These are phyloP conservation scores for Typha latifolia DNA, from an alignment of 176 grass and related monocot species.

Conservation along the genomic window DNA sequence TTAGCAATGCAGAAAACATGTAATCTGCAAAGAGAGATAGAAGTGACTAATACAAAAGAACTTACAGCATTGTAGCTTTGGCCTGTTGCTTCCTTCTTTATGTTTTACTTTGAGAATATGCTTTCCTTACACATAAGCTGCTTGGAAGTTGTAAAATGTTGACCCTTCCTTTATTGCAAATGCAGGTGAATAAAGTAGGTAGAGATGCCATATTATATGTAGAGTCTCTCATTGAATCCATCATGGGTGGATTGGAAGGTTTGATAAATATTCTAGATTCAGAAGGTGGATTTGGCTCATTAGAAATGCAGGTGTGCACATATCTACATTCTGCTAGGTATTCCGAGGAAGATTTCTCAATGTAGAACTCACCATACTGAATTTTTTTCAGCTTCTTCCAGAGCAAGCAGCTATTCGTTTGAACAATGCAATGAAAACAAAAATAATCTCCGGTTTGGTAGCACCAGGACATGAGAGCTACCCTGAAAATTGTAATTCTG, in stretches of 20 bases:
- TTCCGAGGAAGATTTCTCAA: not conserved
- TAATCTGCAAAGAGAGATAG: too few relatives aligned
- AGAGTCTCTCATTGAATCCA: conserved; percentile 94
- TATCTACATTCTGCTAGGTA: conserved; percentile 5
- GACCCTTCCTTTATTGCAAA: not conserved
- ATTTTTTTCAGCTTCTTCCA: conserved; percentile 64
- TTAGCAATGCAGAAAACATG: too few relatives aligned
- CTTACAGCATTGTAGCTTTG: too few relatives aligned
- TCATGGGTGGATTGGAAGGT: conserved; percentile 99
- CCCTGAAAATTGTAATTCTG: conserved; percentile 84
- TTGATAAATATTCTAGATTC: conserved; percentile 98
- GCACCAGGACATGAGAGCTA: conserved; percentile 84
- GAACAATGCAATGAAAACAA: conserved; percentile 63
- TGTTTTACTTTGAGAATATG: not conserved
- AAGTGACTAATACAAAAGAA: too few relatives aligned
- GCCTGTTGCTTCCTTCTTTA: too few relatives aligned
- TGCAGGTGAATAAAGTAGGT: conserved; percentile 82
- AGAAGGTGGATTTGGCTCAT: conserved; percentile 94
- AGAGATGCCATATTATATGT: conserved; percentile 94
- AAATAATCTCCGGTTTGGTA: conserved; percentile 62
- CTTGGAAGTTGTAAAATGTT: not conserved
- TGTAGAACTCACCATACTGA: not conserved
- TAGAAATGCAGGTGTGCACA: conserved; percentile 88
- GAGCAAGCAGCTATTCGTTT: conserved; percentile 94
- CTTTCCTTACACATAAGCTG: not conserved